These are phyloP conservation scores for Flaveria floridana DNA, from an alignment of 140 eudicot species.

Conservation along the genomic window DNA sequence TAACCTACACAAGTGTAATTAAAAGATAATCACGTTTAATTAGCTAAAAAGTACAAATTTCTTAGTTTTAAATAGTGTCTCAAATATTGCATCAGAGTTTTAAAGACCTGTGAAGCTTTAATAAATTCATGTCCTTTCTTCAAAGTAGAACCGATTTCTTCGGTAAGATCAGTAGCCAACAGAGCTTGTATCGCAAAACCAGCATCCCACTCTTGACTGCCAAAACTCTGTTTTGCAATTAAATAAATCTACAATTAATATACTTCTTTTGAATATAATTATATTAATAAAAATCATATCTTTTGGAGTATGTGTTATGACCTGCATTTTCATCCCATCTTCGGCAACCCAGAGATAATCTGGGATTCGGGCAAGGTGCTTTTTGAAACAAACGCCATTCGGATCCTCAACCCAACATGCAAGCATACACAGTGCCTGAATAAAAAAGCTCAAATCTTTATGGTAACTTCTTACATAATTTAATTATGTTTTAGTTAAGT, in stretches of 20 bases:
- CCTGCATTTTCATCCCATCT: slow-evolving; percentile 98
- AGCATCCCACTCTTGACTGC: slow-evolving; percentile 79
- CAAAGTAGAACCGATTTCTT: slow-evolving; percentile 55
- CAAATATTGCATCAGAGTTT: background rate
- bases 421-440: slow-evolving; percentile 61
- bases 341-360: slow-evolving; percentile 86
- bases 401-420: slow-evolving; percentile 92
- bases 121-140: slow-evolving; percentile 66
- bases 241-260: background rate
- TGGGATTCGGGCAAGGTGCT: slow-evolving; percentile 71
- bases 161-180: slow-evolving; percentile 46
- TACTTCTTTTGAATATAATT: background rate
- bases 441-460: slow-evolving; percentile 12
- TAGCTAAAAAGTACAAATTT: background rate
- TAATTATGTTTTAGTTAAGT: background rate
- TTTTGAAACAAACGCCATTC: slow-evolving; percentile 68
- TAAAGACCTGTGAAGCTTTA: slow-evolving; percentile 69
- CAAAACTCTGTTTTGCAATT: slow-evolving; percentile 56
- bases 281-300: background rate
- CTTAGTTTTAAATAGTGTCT: background rate
- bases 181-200: slow-evolving; percentile 71
- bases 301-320: slow-evolving; percentile 16
- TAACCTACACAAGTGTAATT: slow-evolving; percentile 41
- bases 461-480: background rate
- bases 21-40: slow-evolving; percentile 1